phyloP scores from a whole-genome alignment of 73 alveolate genomes.

The Symbiodinium pilosum region DNA sequence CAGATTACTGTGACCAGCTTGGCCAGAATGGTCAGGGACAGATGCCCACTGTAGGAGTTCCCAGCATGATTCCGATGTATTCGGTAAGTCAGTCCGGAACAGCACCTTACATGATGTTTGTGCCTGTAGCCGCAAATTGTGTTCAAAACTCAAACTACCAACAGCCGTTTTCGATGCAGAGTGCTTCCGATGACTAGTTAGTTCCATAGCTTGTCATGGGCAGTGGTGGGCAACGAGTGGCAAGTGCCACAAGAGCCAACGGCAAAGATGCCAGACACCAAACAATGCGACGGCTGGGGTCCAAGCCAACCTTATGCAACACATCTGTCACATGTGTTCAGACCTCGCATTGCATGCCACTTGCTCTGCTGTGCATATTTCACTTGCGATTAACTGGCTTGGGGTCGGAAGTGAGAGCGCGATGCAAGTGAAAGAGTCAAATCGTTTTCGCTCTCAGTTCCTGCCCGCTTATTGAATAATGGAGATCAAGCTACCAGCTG shows the following conservation, averaged over 20 bases:
- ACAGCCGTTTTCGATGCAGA: background rate
- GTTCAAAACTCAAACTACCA: background rate
- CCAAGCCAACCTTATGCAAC: background rate
- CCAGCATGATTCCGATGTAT: background rate
- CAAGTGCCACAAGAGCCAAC: background rate
- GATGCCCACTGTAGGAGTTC: background rate
- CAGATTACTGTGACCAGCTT: no score
- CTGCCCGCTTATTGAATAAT: background rate
- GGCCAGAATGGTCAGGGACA: background rate
- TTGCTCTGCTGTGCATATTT: background rate
- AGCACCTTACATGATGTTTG: background rate
- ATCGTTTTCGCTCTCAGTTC: background rate
- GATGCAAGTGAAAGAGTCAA: no score
- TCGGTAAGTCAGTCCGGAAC: background rate
- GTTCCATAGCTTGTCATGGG: background rate
- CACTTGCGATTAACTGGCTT: background rate
- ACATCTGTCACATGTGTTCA: no score
- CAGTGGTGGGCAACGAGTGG: background rate
- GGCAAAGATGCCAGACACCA: background rate
- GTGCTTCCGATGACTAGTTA: background rate
- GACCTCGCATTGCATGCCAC: no score
- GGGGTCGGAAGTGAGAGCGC: constrained; percentile 10
- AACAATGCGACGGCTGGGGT: background rate
- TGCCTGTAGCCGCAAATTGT: background rate
- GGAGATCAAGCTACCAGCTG: background rate